phyloP scores from a whole-genome alignment of 2,329 filamentous ascomycete genomes.

The Botrytis cinerea region DNA sequence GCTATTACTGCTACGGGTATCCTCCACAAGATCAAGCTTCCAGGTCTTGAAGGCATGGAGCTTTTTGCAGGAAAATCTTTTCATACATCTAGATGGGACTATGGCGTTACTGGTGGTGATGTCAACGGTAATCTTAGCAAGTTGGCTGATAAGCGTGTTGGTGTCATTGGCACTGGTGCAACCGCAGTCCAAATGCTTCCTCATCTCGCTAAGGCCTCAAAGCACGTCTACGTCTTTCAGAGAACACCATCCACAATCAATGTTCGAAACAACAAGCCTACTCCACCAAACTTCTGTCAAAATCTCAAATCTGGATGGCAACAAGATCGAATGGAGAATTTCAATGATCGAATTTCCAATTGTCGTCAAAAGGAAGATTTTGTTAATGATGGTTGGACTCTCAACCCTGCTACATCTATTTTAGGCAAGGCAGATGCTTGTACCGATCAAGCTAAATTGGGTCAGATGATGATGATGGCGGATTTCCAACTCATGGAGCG shows the following conservation, averaged over 20 bases:
- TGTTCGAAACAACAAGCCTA: constrained; percentile 51
- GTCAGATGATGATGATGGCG: constrained; percentile 20
- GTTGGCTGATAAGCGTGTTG: constrained; percentile 55
- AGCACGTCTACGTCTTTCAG: constrained; percentile 56
- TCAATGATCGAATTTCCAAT: constrained; percentile 46
- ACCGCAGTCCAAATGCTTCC: constrained; percentile 61
- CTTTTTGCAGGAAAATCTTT: constrained; percentile 49
- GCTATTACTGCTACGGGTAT: constrained; percentile 60
- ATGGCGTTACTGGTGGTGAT: constrained; percentile 48
- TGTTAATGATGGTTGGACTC: constrained; percentile 56
- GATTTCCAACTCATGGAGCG: constrained; percentile 24
- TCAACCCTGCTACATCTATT: constrained; percentile 39
- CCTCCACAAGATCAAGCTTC: constrained; percentile 58
- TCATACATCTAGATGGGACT: constrained; percentile 61
- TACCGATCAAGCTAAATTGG: constrained; percentile 10
- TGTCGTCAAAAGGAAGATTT: constrained; percentile 52
- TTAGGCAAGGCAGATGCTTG: constrained; percentile 38
- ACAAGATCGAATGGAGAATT: constrained; percentile 23
- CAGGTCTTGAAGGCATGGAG: constrained; percentile 48
- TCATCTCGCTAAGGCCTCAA: constrained; percentile 53
- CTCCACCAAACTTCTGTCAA: constrained; percentile 42
- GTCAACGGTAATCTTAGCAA: constrained; percentile 35
- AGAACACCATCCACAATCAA: constrained; percentile 61
- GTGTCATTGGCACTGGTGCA: constrained; percentile 60
- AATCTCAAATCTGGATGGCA: constrained; percentile 28